Evolutionary conservation across 2,329 filamentous ascomycete species (phyloP).

Genomic region (Laburnicola sp.): DNA sequence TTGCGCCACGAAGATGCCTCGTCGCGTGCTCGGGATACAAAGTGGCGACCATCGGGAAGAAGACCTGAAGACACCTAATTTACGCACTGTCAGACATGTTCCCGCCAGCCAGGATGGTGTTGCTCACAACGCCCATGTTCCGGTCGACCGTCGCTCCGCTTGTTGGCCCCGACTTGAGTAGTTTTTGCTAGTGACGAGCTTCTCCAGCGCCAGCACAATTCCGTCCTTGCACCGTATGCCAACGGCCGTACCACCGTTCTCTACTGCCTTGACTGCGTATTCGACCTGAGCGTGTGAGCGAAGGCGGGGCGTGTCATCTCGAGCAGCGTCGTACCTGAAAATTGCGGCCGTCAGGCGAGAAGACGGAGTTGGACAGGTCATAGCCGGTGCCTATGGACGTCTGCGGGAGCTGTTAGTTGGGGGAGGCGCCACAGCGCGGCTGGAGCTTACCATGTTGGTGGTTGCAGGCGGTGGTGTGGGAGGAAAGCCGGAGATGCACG

Average conservation of each 20-base stretch:
- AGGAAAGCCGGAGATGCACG: conserved; percentile 13
- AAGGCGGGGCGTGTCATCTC: background rate
- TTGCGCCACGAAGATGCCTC: conserved; percentile 90
- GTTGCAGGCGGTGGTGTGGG: background rate
- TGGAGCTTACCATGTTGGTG: conserved; percentile 36
- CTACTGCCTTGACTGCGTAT: conserved; percentile 97
- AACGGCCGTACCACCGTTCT: conserved; percentile 94
- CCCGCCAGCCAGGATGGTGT: background rate
- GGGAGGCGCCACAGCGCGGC: conserved; percentile 11
- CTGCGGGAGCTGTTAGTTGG: conserved; percentile 54
- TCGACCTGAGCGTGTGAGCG: conserved; percentile 62
- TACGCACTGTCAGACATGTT: conserved; percentile 8
- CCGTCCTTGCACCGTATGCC: conserved; percentile 97
- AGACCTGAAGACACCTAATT: conserved; percentile 89
- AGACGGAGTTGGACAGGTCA: conserved; percentile 99
- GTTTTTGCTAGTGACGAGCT: conserved; percentile 93
- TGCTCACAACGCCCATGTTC: conserved; percentile 85
- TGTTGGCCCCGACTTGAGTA: conserved; percentile 94
- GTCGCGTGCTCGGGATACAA: conserved; percentile 89
- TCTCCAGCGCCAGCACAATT: conserved; percentile 93
- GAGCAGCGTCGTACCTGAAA: conserved; percentile 73
- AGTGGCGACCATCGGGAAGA: conserved; percentile 92
- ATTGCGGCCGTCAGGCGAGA: conserved; percentile 97
- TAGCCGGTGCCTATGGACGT: conserved; percentile 99
- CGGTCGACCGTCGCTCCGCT: conserved; percentile 92